A percentile compares a stretch with the other conserved stretches of the same genome.
Conservation (phyloP, 257 asterid genomes). For the Catharanthus roseus region DNA sequence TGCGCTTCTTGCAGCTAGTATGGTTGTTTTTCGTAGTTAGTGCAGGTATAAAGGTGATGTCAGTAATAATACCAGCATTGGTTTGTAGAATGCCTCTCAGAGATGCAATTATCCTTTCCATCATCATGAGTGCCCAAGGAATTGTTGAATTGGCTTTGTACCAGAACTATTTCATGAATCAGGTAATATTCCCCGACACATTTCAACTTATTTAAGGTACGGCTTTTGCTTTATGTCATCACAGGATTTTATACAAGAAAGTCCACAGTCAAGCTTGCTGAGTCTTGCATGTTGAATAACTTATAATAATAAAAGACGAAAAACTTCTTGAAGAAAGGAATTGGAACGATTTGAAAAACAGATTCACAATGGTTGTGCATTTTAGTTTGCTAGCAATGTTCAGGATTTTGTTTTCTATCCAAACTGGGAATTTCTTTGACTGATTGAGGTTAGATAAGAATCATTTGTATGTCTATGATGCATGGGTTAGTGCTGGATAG, state of each 20-base stretch:
- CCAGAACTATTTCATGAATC: slow-evolving; percentile 34
- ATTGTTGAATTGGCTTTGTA: slow-evolving; percentile 59
- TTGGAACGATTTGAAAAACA: neutral
- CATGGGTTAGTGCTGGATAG: neutral
- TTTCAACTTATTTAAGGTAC: neutral
- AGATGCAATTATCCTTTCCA: slow-evolving; percentile 60
- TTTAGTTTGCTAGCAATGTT: neutral
- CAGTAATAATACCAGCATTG: slow-evolving; percentile 42
- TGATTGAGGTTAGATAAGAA: neutral
- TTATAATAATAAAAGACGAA: neutral
- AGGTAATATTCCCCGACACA: slow-evolving; percentile 26
- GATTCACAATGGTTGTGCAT: neutral
- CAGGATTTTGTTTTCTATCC: neutral
- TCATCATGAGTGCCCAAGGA: slow-evolving; percentile 60
- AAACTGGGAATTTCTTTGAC: neutral
- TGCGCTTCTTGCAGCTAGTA: slow-evolving; percentile 14
- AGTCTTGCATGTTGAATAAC: neutral
- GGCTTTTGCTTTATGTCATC: neutral
- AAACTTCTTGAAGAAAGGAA: neutral
- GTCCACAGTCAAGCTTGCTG: neutral
- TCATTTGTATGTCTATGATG: neutral
- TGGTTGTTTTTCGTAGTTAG: slow-evolving; percentile 20
- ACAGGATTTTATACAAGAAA: neutral
- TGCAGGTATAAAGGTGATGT: slow-evolving; percentile 23
- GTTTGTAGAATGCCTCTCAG: slow-evolving; percentile 44